Evolutionary conservation across 202 grass and related monocot genomes (phyloP).

Genomic region (Setaria viridis): DNA sequence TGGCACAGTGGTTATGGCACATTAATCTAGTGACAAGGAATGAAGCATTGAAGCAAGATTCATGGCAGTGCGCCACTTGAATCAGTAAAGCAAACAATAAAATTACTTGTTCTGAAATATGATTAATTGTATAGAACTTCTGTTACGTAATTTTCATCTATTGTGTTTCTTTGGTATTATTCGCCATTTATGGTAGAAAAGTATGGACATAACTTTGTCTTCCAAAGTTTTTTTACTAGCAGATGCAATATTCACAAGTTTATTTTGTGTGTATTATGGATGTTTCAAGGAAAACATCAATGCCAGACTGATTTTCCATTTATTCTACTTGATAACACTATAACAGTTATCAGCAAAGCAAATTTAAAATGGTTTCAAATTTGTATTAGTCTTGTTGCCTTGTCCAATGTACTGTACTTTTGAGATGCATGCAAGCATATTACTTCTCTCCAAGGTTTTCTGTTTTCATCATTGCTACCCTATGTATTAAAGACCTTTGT

Average conservation of each 20-base stretch:
- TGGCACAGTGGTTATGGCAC: not conserved
- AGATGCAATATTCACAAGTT: not conserved
- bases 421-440: not conserved
- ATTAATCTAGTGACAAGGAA: not conserved
- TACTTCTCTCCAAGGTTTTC: not conserved
- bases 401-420: not conserved
- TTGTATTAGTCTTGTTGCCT: not conserved
- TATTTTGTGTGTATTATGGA: conserved; percentile 1
- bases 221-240: not conserved
- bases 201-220: not conserved
- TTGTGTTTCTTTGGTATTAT: not conserved
- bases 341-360: not conserved
- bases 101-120: not conserved
- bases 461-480: not conserved
- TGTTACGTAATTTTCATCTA: not conserved
- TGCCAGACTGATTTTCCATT: not conserved
- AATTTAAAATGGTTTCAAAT: not conserved
- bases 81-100: not conserved
- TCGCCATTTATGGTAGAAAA: not conserved
- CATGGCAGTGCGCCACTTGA: not conserved
- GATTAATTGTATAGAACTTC: not conserved
- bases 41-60: not conserved
- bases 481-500: not conserved
- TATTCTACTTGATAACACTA: not conserved
- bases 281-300: not conserved